These are phyloP conservation scores for Pichia sp. DNA, from an alignment of 1,139 yeast genomes.

Conservation along the genomic window DNA sequence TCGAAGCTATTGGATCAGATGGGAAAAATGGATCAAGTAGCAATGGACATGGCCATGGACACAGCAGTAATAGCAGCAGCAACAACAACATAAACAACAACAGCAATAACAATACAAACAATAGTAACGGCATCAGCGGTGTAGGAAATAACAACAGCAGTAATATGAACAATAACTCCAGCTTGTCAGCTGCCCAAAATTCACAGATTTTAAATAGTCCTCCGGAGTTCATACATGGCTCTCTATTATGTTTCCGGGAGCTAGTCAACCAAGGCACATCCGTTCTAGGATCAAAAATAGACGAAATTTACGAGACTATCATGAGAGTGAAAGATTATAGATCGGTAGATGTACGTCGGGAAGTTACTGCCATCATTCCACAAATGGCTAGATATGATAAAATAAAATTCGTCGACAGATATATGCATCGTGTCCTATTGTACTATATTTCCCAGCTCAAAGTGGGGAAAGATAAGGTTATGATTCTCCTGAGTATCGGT, in stretches of 20 bases:
- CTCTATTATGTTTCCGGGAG: conserved; percentile 78
- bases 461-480: conserved; percentile 66
- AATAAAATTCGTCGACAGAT: conserved; percentile 70
- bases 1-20: conserved; percentile 5
- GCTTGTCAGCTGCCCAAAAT: conserved; percentile 1
- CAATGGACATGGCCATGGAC: background rate
- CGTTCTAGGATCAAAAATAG: conserved; percentile 68
- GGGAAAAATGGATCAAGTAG: conserved; percentile 8
- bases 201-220: conserved; percentile 31
- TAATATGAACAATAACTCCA: background rate
- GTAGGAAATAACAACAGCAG: background rate
- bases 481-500: conserved; percentile 81
- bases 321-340: conserved; percentile 75
- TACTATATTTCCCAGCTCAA: conserved; percentile 77
- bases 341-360: conserved; percentile 70
- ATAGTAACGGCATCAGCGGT: background rate
- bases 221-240: conserved; percentile 78
- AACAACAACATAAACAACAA: too few relatives aligned
- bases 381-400: conserved; percentile 77
- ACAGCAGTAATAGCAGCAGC: too few relatives aligned
- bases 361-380: conserved; percentile 78
- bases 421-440: conserved; percentile 73
- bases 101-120: background rate
- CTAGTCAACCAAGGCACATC: conserved; percentile 60
- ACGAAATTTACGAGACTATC: conserved; percentile 72